Percentiles rank a stretch among this genome's conserved stretches.
Evolutionary conservation across 495 filamentous ascomycete species (phyloP).

Genomic region (Xylaria telfairii): DNA sequence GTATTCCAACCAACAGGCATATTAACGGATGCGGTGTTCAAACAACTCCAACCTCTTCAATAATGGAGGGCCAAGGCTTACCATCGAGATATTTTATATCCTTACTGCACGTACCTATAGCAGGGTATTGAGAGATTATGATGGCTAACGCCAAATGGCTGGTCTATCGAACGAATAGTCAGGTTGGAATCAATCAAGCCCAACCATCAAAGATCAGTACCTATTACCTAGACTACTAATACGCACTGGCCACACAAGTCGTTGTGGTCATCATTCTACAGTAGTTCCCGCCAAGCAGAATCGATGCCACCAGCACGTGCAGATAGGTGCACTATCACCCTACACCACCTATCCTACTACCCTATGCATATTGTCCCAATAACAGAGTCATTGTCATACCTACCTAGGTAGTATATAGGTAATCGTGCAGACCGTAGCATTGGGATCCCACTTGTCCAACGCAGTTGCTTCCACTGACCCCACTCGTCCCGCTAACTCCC

Average conservation of each 20-base stretch:
- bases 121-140: not conserved
- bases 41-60: not conserved
- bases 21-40: not conserved
- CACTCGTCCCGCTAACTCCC: not conserved
- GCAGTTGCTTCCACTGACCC: not conserved
- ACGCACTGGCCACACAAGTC: no score
- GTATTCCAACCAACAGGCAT: not conserved
- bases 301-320: constrained; percentile 7
- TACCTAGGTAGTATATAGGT: not conserved
- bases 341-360: not conserved
- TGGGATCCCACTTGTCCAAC: constrained; percentile 1
- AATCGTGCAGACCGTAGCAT: constrained; percentile 1
- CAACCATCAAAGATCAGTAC: not conserved
- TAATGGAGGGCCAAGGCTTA: not conserved
- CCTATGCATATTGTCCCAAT: not conserved
- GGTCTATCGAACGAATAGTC: constrained; percentile 5
- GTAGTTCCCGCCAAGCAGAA: constrained; percentile 10
- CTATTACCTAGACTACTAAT: no score
- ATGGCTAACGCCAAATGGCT: constrained; percentile 3
- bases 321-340: not conserved
- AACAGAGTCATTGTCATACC: not conserved
- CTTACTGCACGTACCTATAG: no score
- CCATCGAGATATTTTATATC: not conserved
- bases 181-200: constrained; percentile 5
- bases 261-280: not conserved